phyloP scores from a whole-genome alignment of 2,329 filamentous ascomycete species.

The Alternaria triticimaculans region DNA sequence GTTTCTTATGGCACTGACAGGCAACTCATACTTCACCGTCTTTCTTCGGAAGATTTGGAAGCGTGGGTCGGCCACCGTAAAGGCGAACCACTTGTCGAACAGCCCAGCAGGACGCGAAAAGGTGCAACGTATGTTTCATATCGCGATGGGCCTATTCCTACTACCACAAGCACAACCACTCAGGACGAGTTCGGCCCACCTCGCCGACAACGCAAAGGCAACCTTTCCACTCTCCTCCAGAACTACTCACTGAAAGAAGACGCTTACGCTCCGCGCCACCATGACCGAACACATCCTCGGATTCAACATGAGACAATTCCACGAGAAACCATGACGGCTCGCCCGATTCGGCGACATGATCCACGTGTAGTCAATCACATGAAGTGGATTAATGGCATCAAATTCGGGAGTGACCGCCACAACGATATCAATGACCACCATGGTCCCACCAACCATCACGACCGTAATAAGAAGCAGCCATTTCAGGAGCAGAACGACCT shows the following conservation, averaged over 20 bases:
- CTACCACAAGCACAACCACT: slow-evolving; percentile 17
- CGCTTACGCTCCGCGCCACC: slow-evolving; percentile 10
- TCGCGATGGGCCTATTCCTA: slow-evolving; percentile 59
- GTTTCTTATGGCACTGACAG: slow-evolving; percentile 93
- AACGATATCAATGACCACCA: slow-evolving; percentile 31
- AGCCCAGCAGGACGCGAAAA: slow-evolving; percentile 77
- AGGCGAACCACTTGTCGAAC: slow-evolving; percentile 68
- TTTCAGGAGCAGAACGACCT: slow-evolving; percentile 54
- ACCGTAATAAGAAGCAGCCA: slow-evolving; percentile 36
- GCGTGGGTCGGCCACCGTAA: slow-evolving; percentile 75
- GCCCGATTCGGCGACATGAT: slow-evolving; percentile 57
- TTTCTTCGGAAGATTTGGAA: slow-evolving; percentile 68
- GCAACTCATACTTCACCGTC: slow-evolving; percentile 77
- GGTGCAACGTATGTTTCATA: slow-evolving; percentile 88
- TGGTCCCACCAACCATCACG: slow-evolving; percentile 22
- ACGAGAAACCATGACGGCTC: slow-evolving; percentile 56
- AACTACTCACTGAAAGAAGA: slow-evolving; percentile 26
- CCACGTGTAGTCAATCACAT: slow-evolving; percentile 64
- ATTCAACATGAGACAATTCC: slow-evolving; percentile 11
- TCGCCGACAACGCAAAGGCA: slow-evolving; percentile 30
- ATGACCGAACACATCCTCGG: slow-evolving; percentile 13
- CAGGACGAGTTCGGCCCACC: slow-evolving; percentile 27
- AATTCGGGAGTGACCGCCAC: slow-evolving; percentile 57
- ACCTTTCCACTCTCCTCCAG: slow-evolving; percentile 36
- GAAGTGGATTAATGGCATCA: slow-evolving; percentile 70